A percentile compares a stretch with the other conserved stretches of the same genome.
phyloP scores from a whole-genome alignment of 495 filamentous ascomycete species.

The Xylaria longipes region DNA sequence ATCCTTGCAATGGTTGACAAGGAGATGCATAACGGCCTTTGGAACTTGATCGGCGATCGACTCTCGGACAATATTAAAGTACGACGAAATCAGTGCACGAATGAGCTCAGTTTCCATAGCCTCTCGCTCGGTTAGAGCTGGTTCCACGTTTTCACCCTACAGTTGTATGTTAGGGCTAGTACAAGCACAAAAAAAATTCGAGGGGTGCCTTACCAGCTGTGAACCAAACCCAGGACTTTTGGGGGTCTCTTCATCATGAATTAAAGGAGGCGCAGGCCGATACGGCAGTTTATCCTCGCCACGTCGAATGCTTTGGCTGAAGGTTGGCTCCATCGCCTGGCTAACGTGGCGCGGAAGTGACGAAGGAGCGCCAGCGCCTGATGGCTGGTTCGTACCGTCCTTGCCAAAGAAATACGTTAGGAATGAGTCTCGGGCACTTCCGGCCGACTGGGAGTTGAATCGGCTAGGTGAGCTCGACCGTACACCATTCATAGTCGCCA shows the following conservation, averaged over 20 bases:
- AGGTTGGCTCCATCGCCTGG: constrained; percentile 76
- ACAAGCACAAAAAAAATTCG: background rate
- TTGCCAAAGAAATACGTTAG: constrained; percentile 99
- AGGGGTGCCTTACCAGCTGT: constrained; percentile 33
- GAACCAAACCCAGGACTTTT: constrained; percentile 46
- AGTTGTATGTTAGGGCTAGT: constrained; percentile 37
- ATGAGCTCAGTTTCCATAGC: constrained; percentile 97
- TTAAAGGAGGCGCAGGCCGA: constrained; percentile 43
- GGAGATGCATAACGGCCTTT: constrained; percentile 97
- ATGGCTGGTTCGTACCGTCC: constrained; percentile 67
- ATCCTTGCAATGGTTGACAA: constrained; percentile 98
- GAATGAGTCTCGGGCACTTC: constrained; percentile 79
- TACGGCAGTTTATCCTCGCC: constrained; percentile 65
- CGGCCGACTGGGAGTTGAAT: constrained; percentile 57
- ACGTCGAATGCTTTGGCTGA: constrained; percentile 82
- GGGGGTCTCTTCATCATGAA: constrained; percentile 44
- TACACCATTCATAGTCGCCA: constrained; percentile 70
- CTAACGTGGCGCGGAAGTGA: constrained; percentile 68
- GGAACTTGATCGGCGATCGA: constrained; percentile 97
- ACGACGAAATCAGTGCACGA: constrained; percentile 91
- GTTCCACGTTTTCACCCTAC: constrained; percentile 64
- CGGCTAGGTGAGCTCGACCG: constrained; percentile 68
- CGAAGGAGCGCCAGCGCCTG: constrained; percentile 45
- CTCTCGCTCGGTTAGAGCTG: constrained; percentile 91
- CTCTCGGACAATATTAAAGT: constrained; percentile 98